Evolutionary conservation across 2,329 filamentous ascomycete species (phyloP), one percentile per base, ranked within the genome.

Genomic region (Aspergillus sp.): DNA sequence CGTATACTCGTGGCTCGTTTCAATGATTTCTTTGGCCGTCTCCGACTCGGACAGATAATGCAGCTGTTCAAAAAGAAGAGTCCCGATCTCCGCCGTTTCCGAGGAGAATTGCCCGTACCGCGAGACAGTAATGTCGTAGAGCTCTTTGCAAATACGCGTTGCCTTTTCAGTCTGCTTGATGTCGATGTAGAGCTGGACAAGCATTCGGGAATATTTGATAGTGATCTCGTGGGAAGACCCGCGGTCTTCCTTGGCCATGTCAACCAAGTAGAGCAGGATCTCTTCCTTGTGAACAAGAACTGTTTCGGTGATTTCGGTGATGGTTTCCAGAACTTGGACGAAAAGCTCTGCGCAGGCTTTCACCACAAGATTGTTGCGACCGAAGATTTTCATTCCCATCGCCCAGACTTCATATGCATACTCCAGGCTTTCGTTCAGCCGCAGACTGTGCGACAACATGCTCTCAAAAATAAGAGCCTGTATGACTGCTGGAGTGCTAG

Each of bases 361-460:
- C 6, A 38, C 40, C 1, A 41, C 36, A 9, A 14, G 19, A 6
- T 21, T 42, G 34, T 20, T 34, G 10, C 13, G 20, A 9, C 46
- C 46, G 3, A 49, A 19, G 6, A 40, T 14, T 17, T 36, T 16
- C 5, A 2, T 42, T 21, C 46, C 40, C 46, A 40, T 40, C 11
- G n/a, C 31, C 46, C 46, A 49, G 21, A 36, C 46, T 14, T 49
- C 46, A 20, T 49, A 49, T 4, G 36, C 38, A 49, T 49, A 49
- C 3, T 31, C 34, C 20, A 42, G 13, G 10, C 32, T 17, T 16
- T 31, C 17, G 3, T 14, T 2, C 3, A 23, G 25, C 9, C 14
- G 11, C 2, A 49, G 46, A 6, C 14, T 23, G 6, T 25, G 14
- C 4, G 46, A 40, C 10, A n/a, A 17, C 7, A 38, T 5, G n/a